phyloP scores from a whole-genome alignment of 2,329 filamentous ascomycete species.

The Colletotrichum gigasporum region DNA sequence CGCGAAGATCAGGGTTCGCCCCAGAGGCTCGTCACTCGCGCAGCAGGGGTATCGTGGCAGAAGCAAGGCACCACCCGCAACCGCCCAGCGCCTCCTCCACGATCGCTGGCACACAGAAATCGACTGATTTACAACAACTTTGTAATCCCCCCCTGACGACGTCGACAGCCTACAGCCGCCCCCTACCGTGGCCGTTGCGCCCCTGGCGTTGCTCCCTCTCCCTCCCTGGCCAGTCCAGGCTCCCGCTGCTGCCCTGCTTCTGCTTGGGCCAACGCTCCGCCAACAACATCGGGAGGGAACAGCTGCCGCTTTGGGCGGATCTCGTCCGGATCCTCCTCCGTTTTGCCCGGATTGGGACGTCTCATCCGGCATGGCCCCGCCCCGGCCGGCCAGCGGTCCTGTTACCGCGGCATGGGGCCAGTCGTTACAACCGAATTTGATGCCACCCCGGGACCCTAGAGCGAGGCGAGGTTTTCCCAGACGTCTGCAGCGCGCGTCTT shows the following conservation, averaged over 20 bases:
- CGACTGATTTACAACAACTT: conserved; percentile 12
- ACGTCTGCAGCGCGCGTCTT: background rate
- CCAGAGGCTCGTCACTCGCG: background rate
- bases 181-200: background rate
- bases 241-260: too few species aligned
- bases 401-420: conserved; percentile 15
- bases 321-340: conserved; percentile 22
- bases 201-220: background rate
- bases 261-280: background rate
- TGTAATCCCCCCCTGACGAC: conserved; percentile 4
- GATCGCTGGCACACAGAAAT: background rate
- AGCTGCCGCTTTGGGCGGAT: conserved; percentile 20
- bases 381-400: background rate
- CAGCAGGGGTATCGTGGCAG: background rate
- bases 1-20: conserved; percentile 11
- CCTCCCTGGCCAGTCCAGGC: background rate
- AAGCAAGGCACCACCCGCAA: conserved; percentile 1
- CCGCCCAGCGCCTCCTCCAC: background rate
- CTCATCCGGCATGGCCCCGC: conserved; percentile 15
- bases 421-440: conserved; percentile 6
- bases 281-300: background rate
- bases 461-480: background rate
- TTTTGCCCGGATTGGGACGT: conserved; percentile 18
- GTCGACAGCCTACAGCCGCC: too few species aligned
- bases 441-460: background rate